A percentile compares a stretch with the other conserved stretches of the same genome.
These are phyloP conservation scores for Leccinum longicurvipes DNA, from an alignment of 768 basidiomycete species.

Conservation along the genomic window DNA sequence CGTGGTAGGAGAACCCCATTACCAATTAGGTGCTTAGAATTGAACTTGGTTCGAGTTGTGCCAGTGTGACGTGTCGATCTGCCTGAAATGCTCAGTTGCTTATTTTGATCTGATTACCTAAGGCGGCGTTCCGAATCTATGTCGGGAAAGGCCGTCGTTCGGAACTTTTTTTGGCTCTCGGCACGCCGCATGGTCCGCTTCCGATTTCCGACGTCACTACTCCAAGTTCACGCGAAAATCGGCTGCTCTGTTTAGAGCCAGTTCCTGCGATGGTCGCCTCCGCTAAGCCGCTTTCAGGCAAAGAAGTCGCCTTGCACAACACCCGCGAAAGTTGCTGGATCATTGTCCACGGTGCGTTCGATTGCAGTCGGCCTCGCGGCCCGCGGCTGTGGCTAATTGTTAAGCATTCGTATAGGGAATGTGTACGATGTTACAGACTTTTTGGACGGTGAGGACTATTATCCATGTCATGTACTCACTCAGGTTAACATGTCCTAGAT, in stretches of 20 bases:
- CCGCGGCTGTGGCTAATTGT: neutral
- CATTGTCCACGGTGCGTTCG: slow-evolving; percentile 68
- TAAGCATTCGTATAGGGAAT: slow-evolving; percentile 43
- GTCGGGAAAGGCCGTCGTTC: neutral
- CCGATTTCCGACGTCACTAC: neutral
- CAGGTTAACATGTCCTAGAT: slow-evolving; percentile 34
- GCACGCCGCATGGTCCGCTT: neutral
- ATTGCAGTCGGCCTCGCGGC: neutral
- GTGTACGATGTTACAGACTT: slow-evolving; percentile 81
- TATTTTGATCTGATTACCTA: neutral
- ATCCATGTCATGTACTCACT: neutral
- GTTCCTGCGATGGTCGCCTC: slow-evolving; percentile 10
- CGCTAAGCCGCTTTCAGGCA: slow-evolving; percentile 36
- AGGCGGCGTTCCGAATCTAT: neutral
- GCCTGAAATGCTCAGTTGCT: neutral
- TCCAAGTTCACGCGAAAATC: neutral
- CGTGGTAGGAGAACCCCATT: neutral
- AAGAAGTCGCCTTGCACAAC: slow-evolving; percentile 55
- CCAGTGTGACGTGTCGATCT: slow-evolving; percentile 7
- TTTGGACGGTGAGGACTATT: slow-evolving; percentile 51
- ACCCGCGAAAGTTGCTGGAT: slow-evolving; percentile 72
- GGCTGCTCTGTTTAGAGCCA: neutral
- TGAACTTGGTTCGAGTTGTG: slow-evolving; percentile 11
- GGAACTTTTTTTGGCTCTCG: neutral
- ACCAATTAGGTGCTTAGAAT: neutral